phyloP scores from a whole-genome alignment of 1,284 basidiomycete species.

The Volvariella surrecta region DNA sequence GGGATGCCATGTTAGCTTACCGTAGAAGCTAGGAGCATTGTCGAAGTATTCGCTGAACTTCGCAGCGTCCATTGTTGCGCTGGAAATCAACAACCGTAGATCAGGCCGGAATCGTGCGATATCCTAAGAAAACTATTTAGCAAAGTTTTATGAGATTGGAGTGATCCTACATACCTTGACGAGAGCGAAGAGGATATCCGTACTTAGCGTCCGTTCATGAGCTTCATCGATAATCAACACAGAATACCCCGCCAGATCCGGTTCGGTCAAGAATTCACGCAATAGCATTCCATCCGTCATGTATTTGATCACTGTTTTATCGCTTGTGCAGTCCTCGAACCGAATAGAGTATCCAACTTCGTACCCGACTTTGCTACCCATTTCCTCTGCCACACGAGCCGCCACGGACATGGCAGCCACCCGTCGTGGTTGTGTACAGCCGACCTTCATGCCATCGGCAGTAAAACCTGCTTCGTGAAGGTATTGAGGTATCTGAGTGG shows the following conservation, averaged over 20 bases:
- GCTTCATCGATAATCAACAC: constrained; percentile 96
- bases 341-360: constrained; percentile 99
- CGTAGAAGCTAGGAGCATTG: constrained; percentile 87
- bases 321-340: constrained; percentile 98
- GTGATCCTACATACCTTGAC: constrained; percentile 74
- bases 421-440: constrained; percentile 97
- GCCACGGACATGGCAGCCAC: constrained; percentile 99
- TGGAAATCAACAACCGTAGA: constrained; percentile 84
- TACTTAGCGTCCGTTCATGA: constrained; percentile 92
- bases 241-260: constrained; percentile 87
- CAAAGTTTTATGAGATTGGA: constrained; percentile 13
- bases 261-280: constrained; percentile 92
- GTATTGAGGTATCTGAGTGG: constrained; percentile 97
- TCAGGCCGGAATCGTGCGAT: constrained; percentile 96
- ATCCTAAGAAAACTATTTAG: constrained; percentile 47
- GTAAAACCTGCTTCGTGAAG: constrained; percentile 97
- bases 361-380: constrained; percentile 93
- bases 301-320: constrained; percentile 96
- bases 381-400: constrained; percentile 97
- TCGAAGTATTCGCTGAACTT: constrained; percentile 97
- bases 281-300: constrained; percentile 99
- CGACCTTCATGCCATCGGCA: constrained; percentile 81
- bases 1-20: constrained; percentile 32
- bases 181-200: constrained; percentile 93
- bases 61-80: constrained; percentile 94